phyloP scores from a whole-genome alignment of 257 asterid species.

The Euphrasia confusa region DNA sequence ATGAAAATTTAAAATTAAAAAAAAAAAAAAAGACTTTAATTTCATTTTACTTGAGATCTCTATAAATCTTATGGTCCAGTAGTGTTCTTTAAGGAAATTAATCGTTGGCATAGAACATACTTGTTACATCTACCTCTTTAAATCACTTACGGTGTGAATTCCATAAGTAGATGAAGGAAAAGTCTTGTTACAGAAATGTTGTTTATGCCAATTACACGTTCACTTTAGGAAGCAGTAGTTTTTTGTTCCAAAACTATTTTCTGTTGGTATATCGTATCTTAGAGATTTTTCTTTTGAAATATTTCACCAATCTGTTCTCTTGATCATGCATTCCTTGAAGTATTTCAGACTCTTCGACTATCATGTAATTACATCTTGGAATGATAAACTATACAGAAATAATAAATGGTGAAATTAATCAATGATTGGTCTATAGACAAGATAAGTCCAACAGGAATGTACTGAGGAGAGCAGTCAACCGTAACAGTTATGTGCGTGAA shows the following conservation, averaged over 20 bases:
- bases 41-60: background rate
- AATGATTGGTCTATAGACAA: no score
- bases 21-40: conserved; percentile 1
- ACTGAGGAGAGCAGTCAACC: no score
- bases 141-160: background rate
- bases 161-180: background rate
- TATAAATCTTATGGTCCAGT: background rate
- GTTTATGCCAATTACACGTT: background rate
- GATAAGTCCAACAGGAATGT: no score
- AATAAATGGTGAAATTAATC: background rate
- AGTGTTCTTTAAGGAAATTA: background rate
- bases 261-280: background rate
- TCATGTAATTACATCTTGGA: background rate
- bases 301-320: background rate
- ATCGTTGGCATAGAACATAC: background rate
- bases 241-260: background rate
- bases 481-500: no score
- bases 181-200: background rate
- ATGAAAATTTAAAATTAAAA: conserved; percentile 1
- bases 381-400: background rate
- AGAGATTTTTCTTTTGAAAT: background rate
- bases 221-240: background rate
- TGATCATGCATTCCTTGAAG: background rate
- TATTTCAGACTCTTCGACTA: background rate
- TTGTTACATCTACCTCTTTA: background rate